Evolutionary conservation across 1,284 basidiomycete species (phyloP).

Genomic region (Tilletia setariae): DNA sequence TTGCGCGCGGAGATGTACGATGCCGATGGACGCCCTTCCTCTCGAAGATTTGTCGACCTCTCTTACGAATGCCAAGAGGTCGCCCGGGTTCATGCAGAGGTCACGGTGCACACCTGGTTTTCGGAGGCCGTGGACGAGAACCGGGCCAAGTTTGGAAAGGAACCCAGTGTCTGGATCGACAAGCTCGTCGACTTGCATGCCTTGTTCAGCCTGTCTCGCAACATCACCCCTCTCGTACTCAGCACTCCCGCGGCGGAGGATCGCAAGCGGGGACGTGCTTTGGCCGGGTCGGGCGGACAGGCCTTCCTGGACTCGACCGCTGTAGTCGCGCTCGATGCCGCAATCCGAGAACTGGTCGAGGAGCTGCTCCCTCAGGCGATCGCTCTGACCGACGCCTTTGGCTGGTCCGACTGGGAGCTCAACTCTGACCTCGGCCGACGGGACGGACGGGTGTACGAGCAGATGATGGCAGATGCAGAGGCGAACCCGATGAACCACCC

Average conservation of each 20-base stretch:
- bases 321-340: conserved; percentile 61
- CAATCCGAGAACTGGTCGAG: conserved; percentile 61
- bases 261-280: conserved; percentile 58
- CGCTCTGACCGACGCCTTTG: conserved; percentile 71
- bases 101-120: conserved; percentile 48
- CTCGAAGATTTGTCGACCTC: conserved; percentile 37
- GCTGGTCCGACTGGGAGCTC: conserved; percentile 73
- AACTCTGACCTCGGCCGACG: conserved; percentile 63
- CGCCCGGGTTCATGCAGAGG: conserved; percentile 41
- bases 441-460: conserved; percentile 69
- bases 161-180: conserved; percentile 32
- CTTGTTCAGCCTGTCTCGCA: conserved; percentile 33
- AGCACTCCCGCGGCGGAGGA: conserved; percentile 58
- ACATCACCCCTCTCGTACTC: conserved; percentile 59
- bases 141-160: conserved; percentile 27
- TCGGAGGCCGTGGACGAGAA: conserved; percentile 37
- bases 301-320: conserved; percentile 55
- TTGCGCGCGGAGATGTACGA: conserved; percentile 36
- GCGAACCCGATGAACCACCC: conserved; percentile 65
- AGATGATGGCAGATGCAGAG: conserved; percentile 66
- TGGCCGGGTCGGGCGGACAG: conserved; percentile 64
- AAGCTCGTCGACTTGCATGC: conserved; percentile 42
- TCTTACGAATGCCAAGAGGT: conserved; percentile 47
- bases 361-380: conserved; percentile 67
- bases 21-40: conserved; percentile 14